Percentiles rank a stretch among this genome's conserved stretches.
Conservation (phyloP, 306 rosid species). For the Datisca glomerata region DNA sequence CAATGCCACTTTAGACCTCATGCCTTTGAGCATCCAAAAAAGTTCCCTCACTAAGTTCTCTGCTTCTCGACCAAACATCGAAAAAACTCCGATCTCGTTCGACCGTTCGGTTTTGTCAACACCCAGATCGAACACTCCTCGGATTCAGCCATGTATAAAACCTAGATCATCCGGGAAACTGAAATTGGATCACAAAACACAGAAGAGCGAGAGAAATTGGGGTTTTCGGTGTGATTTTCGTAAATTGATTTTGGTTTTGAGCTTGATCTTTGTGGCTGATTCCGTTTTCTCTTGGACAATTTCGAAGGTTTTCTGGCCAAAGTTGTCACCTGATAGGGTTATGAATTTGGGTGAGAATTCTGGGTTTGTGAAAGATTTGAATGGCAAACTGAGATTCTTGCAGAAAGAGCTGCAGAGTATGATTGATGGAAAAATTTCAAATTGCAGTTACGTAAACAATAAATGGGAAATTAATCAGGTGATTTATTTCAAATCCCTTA, state of each 20-base stretch:
- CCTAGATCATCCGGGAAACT: conserved; percentile 24
- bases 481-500: background rate
- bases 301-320: conserved; percentile 27
- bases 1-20: conserved; percentile 81
- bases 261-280: conserved; percentile 26
- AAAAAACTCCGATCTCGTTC: conserved; percentile 49
- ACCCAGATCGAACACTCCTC: conserved; percentile 21
- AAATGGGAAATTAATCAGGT: conserved; percentile 72
- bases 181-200: conserved; percentile 2
- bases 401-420: conserved; percentile 40
- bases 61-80: conserved; percentile 23
- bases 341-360: conserved; percentile 40
- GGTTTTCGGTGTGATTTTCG: conserved; percentile 12
- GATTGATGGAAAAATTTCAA: conserved; percentile 37
- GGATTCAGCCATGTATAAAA: conserved; percentile 12
- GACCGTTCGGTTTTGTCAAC: conserved; percentile 41
- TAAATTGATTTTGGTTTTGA: conserved; percentile 21
- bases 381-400: conserved; percentile 49
- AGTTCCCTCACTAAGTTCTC: conserved; percentile 54
- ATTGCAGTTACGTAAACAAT: conserved; percentile 38
- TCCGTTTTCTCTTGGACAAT: conserved; percentile 21
- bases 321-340: conserved; percentile 29
- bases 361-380: conserved; percentile 28
- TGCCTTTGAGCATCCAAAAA: conserved; percentile 47
- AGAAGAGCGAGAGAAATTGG: conserved; percentile 11